Evolutionary conservation across 1,139 yeast species (phyloP), one percentile per base, ranked within the genome.

Genomic region (Kodamaea arcana): DNA sequence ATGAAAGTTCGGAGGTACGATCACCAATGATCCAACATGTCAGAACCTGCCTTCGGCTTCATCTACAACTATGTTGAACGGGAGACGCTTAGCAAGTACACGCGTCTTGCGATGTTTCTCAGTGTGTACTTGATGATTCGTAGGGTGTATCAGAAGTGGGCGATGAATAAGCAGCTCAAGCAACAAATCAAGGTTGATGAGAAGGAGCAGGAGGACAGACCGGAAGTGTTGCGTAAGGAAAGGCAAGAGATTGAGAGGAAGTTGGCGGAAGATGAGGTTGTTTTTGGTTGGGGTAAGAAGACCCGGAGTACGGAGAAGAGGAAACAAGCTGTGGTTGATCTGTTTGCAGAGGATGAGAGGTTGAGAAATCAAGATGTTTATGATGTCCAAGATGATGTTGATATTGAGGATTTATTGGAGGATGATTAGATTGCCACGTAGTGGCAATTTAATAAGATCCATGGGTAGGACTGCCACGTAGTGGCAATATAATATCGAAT

Each of bases 261-360:
- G 31, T 52, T 65, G 41, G 55, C 56, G 34, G 42, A 47, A 15
- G 76, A 70, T 47, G 74, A 78, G 30, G 54, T 65, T 30, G 52
- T 69, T 7, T 82, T 83, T 64, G 90, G 92, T 15, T 83, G 88
- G 87, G 92, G 92, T 37, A 83, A 82, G 54, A 71, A 72, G 51
- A 82, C 90, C 8, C 73, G 88, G 60, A 65, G 68, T 45, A 67
- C 54, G 37, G 78, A 75, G 31, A 73, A 75, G 58, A 62, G 65
- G 40, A 80, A 79, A 46, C 73, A 78, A 48, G 65, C 71, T 31
- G 46, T 70, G 15, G 64, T 82, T 32, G 77, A 78, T 46, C 70
- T 74, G 34, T 58, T 67, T 15, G 58, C 67, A 25, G 72, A 49
- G 16, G 68, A 64, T 37, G 55, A 72, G 39, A 62, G 73, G 65